A percentile compares a stretch with the other conserved stretches of the same genome.
These are phyloP conservation scores for Juglanconis oblonga DNA, from an alignment of 2,329 filamentous ascomycete species.

Conservation along the genomic window DNA sequence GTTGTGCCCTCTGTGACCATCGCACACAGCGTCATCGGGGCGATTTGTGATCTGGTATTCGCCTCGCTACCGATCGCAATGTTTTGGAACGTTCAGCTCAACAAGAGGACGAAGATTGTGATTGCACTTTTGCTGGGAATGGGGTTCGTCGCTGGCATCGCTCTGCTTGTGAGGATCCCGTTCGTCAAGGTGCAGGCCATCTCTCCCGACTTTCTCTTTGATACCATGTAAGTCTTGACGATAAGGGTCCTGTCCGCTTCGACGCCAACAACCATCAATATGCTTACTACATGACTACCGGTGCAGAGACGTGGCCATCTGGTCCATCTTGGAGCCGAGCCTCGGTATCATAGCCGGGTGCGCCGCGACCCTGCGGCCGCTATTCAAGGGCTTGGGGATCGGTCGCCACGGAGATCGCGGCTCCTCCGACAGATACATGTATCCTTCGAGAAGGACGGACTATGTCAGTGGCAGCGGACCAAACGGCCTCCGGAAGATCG, in stretches of 20 bases:
- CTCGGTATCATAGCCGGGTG: slow-evolving; percentile 36
- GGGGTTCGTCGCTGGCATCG: slow-evolving; percentile 42
- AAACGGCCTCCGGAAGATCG: background rate
- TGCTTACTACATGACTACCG: background rate
- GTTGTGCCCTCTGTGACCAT: slow-evolving; percentile 41
- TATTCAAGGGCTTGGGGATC: slow-evolving; percentile 19
- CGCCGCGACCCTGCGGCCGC: slow-evolving; percentile 25
- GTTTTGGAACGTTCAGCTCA: slow-evolving; percentile 49
- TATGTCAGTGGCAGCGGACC: background rate
- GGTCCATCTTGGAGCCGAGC: slow-evolving; percentile 36
- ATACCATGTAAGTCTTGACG: slow-evolving; percentile 27
- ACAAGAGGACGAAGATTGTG: slow-evolving; percentile 41
- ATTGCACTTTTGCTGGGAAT: slow-evolving; percentile 47
- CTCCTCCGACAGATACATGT: background rate
- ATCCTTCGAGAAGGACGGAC: background rate
- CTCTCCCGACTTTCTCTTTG: slow-evolving; percentile 28
- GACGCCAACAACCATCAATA: background rate
- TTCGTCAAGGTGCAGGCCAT: slow-evolving; percentile 29
- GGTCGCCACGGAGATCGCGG: background rate
- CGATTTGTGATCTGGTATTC: slow-evolving; percentile 45
- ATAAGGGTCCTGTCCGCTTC: background rate
- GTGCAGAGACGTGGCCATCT: slow-evolving; percentile 34
- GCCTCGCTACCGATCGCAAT: slow-evolving; percentile 49
- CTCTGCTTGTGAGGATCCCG: slow-evolving; percentile 36
- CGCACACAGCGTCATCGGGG: slow-evolving; percentile 43